Evolutionary conservation across 176 grass and related monocot genomes (phyloP).

Genomic region (Puya raimondii): DNA sequence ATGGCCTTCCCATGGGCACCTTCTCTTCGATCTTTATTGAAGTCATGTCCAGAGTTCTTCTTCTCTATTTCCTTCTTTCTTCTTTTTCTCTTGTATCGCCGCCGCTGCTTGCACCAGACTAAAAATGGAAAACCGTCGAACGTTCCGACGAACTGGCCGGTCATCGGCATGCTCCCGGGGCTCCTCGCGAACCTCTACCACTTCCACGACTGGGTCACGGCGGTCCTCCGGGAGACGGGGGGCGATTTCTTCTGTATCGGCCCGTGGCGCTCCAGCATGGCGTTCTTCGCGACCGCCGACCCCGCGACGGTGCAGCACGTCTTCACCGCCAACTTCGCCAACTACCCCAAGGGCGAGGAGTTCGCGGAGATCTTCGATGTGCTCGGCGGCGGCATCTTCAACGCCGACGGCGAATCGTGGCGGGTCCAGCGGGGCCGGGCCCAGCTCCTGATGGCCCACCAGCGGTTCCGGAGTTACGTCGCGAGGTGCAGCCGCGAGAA

Average conservation of each 20-base stretch:
- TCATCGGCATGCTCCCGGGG: slow-evolving; percentile 36
- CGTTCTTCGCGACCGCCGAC: slow-evolving; percentile 41
- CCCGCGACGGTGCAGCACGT: slow-evolving; percentile 57
- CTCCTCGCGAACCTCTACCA: slow-evolving; percentile 25
- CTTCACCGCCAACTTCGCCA: slow-evolving; percentile 58
- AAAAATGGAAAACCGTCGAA: background rate
- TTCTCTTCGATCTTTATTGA: no score
- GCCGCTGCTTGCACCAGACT: background rate
- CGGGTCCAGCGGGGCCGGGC: slow-evolving; percentile 33
- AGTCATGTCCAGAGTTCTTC: no score
- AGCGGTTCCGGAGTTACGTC: slow-evolving; percentile 30
- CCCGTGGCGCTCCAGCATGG: slow-evolving; percentile 20
- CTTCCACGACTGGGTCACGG: slow-evolving; percentile 41
- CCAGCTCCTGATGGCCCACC: slow-evolving; percentile 32
- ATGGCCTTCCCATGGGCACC: no score
- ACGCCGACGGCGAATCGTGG: slow-evolving; percentile 61
- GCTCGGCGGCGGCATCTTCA: slow-evolving; percentile 66
- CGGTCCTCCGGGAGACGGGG: background rate
- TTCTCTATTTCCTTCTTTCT: background rate
- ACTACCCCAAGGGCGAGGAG: slow-evolving; percentile 63
- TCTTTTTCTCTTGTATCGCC: background rate
- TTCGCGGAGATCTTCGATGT: slow-evolving; percentile 55
- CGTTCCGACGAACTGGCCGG: slow-evolving; percentile 43
- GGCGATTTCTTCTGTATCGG: slow-evolving; percentile 32
- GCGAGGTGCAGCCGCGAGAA: slow-evolving; percentile 28